Evolutionary conservation across 768 basidiomycete genomes (phyloP), one percentile per base, ranked within the genome.

Genomic region (Coprinopsis strossmayeri): DNA sequence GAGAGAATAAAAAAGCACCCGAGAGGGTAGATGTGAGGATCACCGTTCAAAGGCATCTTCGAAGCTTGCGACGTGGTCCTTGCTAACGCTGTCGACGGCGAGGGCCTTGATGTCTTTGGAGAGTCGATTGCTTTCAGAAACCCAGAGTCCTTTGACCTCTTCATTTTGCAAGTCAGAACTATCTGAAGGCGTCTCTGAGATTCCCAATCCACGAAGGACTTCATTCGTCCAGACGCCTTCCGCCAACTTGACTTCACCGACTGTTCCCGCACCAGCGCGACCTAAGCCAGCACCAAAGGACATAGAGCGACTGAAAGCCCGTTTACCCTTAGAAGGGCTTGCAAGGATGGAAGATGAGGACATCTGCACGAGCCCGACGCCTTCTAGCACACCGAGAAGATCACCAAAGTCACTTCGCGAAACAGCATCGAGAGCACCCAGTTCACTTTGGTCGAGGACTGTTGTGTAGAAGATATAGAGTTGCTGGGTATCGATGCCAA

Each of bases 321-420:
- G 74, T 39, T 73, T 77, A 51, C 70, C 70, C 24, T 75, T 70
- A n/a, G 49, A 35, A 15, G 43, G 12, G 3, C 4, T 13, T 32
- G 38, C 57, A 51, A 45, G 60, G 45, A 52, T 60, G 7, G 28
- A 32, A 46, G 61, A 67, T 10, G 67, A 69, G 10, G 70, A 65
- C 2, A 74, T 54, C 42, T 72, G 69, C 7, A 85, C 64, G 5
- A 88, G 68, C 1, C 89, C 90, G 5, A 77, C 73, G 2, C 84
- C 86, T 64, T 92, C 89, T 30, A 92, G 66, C 41, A 91, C 67
- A 21, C 78, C 75, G 0, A 86, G 58, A 2, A 91, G 69, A 55
- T 92, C 89, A 0, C 72, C 68, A 54, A 92, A 90, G 56, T 91
- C 88, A 59, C 78, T 86, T 7, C 85, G 73, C 9, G 83, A 86